A percentile compares a stretch with the other conserved stretches of the same genome.
Conservation (phyloP, 1,284 basidiomycete species). For the Ganoderma sinense region DNA sequence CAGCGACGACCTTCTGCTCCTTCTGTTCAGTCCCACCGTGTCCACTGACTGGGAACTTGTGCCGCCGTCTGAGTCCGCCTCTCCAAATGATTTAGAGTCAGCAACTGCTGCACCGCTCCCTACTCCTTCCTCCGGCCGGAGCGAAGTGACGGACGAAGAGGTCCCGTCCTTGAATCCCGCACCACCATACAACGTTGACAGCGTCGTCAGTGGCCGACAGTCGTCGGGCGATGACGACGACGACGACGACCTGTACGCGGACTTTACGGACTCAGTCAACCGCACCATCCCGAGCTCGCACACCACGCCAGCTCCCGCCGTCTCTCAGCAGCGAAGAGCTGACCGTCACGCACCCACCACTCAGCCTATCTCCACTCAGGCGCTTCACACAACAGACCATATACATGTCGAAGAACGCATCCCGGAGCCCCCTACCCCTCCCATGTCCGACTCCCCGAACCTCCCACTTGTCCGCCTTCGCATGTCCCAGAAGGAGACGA, state of each 20-base stretch:
- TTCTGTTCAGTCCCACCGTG: constrained; percentile 43
- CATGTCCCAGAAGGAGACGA: background rate
- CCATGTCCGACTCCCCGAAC: background rate
- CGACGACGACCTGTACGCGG: background rate
- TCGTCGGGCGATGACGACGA: background rate
- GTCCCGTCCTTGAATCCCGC: background rate
- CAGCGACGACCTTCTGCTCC: constrained; percentile 61
- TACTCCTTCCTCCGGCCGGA: background rate
- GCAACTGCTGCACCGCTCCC: background rate
- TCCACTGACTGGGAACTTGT: background rate
- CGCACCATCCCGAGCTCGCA: background rate
- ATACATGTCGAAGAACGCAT: background rate
- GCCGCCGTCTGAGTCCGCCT: background rate
- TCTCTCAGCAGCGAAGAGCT: background rate
- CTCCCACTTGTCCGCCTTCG: background rate
- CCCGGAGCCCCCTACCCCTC: background rate
- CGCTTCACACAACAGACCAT: background rate
- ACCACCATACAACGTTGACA: background rate
- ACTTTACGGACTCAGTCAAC: background rate
- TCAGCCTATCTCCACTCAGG: background rate
- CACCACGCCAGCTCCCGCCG: background rate
- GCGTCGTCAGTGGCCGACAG: background rate
- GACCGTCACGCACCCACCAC: background rate
- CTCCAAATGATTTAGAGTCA: background rate
- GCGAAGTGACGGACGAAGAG: background rate